Conservation (phyloP, 441 rosid genomes). For the Kokia cookei region DNA sequence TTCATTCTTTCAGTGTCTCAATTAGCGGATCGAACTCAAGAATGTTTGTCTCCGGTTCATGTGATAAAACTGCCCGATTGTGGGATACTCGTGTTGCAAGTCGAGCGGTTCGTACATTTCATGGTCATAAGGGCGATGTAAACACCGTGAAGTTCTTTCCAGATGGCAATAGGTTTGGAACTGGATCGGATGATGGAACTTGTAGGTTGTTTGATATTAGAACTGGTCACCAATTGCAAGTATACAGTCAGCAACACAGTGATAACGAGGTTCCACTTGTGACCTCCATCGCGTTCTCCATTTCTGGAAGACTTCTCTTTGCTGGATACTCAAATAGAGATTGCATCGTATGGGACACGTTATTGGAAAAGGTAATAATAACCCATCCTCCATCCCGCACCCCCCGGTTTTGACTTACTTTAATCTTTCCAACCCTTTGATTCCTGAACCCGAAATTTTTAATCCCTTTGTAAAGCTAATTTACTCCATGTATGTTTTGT, state of each 20-base stretch:
- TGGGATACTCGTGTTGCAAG: slow-evolving; percentile 99
- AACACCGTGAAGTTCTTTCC: slow-evolving; percentile 92
- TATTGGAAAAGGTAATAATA: slow-evolving; percentile 70
- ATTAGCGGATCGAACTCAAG: slow-evolving; percentile 69
- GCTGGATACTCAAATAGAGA: slow-evolving; percentile 74
- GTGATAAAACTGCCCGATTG: slow-evolving; percentile 82
- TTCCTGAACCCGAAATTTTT: background rate
- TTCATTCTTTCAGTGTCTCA: slow-evolving; percentile 63
- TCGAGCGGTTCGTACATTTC: slow-evolving; percentile 81
- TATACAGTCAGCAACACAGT: slow-evolving; percentile 49
- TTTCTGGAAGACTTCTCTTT: slow-evolving; percentile 92
- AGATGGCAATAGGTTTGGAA: slow-evolving; percentile 94
- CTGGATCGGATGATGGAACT: slow-evolving; percentile 96
- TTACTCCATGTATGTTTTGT: background rate
- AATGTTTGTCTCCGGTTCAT: slow-evolving; percentile 89
- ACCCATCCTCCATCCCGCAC: background rate
- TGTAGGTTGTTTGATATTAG: slow-evolving; percentile 92
- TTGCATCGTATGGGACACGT: slow-evolving; percentile 93
- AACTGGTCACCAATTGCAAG: slow-evolving; percentile 94
- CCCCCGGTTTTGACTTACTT: too few species aligned
- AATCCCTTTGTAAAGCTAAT: background rate
- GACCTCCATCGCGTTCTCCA: slow-evolving; percentile 82
- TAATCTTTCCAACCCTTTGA: background rate
- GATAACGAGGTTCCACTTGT: slow-evolving; percentile 55
- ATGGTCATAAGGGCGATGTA: slow-evolving; percentile 96